phyloP scores from a whole-genome alignment of 1,284 basidiomycete genomes.

The Abortiporus biennis region DNA sequence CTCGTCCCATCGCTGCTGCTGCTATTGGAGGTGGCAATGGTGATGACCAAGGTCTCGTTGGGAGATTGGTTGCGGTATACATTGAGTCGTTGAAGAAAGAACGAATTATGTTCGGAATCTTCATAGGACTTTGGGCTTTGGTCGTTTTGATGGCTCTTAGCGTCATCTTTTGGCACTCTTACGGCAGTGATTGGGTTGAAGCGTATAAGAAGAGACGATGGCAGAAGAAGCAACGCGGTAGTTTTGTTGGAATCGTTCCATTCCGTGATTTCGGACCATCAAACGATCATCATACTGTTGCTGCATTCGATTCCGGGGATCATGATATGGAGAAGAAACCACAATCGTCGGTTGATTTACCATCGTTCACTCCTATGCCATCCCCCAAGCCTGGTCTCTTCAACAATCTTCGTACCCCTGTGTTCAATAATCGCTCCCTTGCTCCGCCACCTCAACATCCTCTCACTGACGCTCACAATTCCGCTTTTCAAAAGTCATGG shows the following conservation, averaged over 20 bases:
- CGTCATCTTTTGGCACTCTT: slow-evolving; percentile 64
- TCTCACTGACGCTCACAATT: slow-evolving; percentile 25
- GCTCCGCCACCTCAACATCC: slow-evolving; percentile 18
- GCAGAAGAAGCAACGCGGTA: slow-evolving; percentile 43
- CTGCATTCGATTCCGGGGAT: too few species aligned
- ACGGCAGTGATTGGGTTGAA: slow-evolving; percentile 41
- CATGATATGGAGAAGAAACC: too few species aligned
- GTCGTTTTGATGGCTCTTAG: slow-evolving; percentile 69
- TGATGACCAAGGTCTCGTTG: slow-evolving; percentile 60
- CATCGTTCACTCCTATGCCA: slow-evolving; percentile 46
- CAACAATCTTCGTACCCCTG: slow-evolving; percentile 31
- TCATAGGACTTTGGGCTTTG: slow-evolving; percentile 75
- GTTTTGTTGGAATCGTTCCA: slow-evolving; percentile 37
- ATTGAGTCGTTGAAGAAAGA: slow-evolving; percentile 71
- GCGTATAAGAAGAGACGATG: slow-evolving; percentile 42
- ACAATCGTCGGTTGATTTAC: slow-evolving; percentile 21
- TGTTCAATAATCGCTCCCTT: slow-evolving; percentile 17
- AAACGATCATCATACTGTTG: slow-evolving; percentile 16
- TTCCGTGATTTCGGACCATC: slow-evolving; percentile 25
- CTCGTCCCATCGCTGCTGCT: slow-evolving; percentile 72
- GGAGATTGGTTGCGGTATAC: slow-evolving; percentile 70
- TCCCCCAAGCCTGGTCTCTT: slow-evolving; percentile 35
- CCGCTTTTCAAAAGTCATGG: slow-evolving; percentile 39
- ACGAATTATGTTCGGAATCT: slow-evolving; percentile 74
- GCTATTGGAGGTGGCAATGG: slow-evolving; percentile 63